These are phyloP conservation scores for Phyllosticta ampelicida DNA, from an alignment of 2,329 filamentous ascomycete species.

Conservation along the genomic window DNA sequence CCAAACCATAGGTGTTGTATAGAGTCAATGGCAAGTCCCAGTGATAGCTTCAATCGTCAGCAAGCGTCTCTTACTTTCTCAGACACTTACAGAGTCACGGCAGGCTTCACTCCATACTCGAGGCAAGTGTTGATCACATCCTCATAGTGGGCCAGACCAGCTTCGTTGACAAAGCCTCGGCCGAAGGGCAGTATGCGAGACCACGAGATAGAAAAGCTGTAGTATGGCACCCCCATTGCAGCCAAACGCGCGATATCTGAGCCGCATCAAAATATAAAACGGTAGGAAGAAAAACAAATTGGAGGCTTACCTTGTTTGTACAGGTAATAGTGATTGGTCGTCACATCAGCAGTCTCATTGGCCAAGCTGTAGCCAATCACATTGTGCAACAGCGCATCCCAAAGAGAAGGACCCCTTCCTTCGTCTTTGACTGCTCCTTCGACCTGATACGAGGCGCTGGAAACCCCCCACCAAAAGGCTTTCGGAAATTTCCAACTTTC, in stretches of 20 bases:
- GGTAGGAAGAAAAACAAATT: too few relatives aligned
- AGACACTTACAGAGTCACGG: constrained; percentile 30
- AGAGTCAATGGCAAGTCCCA: constrained; percentile 20
- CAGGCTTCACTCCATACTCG: constrained; percentile 33
- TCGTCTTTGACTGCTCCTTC: constrained; percentile 34
- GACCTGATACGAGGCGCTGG: constrained; percentile 34
- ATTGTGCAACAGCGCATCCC: constrained; percentile 29
- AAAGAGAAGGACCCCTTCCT: constrained; percentile 29
- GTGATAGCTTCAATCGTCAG: constrained; percentile 1
- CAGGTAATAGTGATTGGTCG: constrained; percentile 39
- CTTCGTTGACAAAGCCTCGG: constrained; percentile 33
- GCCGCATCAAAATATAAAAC: background rate
- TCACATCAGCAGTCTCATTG: constrained; percentile 37
- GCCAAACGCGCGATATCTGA: constrained; percentile 28
- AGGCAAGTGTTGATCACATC: constrained; percentile 36
- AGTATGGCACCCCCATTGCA: constrained; percentile 24
- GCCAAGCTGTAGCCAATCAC: constrained; percentile 18
- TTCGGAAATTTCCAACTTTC: constrained; percentile 17
- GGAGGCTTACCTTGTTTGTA: constrained; percentile 32
- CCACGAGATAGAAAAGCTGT: constrained; percentile 39
- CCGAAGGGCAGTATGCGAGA: constrained; percentile 40
- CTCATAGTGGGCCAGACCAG: constrained; percentile 38
- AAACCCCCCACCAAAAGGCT: constrained; percentile 35
- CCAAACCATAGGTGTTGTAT: constrained; percentile 25
- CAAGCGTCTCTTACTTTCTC: background rate